phyloP scores from a whole-genome alignment of 2,329 filamentous ascomycete genomes.

The Aspergillus latus region DNA sequence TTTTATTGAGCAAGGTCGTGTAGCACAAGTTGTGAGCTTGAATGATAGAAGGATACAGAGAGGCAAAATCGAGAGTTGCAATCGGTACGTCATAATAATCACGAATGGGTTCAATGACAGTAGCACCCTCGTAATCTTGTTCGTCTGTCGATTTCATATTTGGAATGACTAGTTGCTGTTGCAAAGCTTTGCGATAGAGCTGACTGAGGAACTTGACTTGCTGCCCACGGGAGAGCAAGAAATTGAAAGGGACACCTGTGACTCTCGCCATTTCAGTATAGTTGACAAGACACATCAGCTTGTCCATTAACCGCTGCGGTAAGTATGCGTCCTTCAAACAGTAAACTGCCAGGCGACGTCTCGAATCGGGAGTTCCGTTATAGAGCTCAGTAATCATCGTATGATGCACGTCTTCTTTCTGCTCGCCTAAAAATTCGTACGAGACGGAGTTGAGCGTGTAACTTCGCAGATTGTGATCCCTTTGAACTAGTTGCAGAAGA shows the following conservation, averaged over 20 bases:
- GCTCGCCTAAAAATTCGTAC: constrained; percentile 90
- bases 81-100: constrained; percentile 95
- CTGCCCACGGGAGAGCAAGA: constrained; percentile 84
- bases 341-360: constrained; percentile 87
- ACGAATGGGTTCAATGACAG: constrained; percentile 91
- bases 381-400: constrained; percentile 99
- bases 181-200: constrained; percentile 88
- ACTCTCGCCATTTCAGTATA: constrained; percentile 99
- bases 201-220: constrained; percentile 98
- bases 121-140: constrained; percentile 96
- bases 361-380: constrained; percentile 91
- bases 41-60: constrained; percentile 97
- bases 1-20: constrained; percentile 83
- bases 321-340: constrained; percentile 97
- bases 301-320: constrained; percentile 92
- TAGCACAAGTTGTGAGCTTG: constrained; percentile 98
- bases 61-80: constrained; percentile 97
- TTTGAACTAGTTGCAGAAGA: constrained; percentile 88
- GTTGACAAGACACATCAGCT: constrained; percentile 96
- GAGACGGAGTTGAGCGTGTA: constrained; percentile 97
- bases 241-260: constrained; percentile 97
- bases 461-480: constrained; percentile 91
- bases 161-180: constrained; percentile 91
- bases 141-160: constrained; percentile 73
- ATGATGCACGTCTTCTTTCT: constrained; percentile 98